These are phyloP conservation scores for Kandelia obovata DNA, from an alignment of 345 rosid genomes.

Conservation along the genomic window DNA sequence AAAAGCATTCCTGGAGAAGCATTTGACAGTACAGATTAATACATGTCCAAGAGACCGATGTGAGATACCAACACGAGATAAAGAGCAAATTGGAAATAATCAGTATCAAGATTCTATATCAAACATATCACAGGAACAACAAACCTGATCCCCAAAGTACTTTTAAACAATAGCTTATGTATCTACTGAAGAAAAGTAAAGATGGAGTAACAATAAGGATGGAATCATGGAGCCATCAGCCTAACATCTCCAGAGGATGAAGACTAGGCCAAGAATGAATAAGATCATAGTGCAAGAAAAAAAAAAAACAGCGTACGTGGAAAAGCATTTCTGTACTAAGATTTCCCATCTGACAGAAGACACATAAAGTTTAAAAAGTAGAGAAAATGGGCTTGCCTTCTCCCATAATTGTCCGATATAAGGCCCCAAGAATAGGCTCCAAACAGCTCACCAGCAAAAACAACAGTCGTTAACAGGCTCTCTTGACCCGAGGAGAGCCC, in stretches of 20 bases:
- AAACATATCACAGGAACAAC: no score
- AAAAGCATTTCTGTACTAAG: background rate
- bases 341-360: background rate
- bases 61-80: background rate
- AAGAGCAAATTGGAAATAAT: no score
- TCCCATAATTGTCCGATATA: slow-evolving; percentile 39
- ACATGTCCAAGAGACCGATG: background rate
- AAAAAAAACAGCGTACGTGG: background rate
- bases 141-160: no score
- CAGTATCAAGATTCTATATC: no score
- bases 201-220: no score
- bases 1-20: slow-evolving; percentile 19
- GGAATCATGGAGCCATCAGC: no score
- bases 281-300: background rate
- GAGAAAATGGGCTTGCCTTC: slow-evolving; percentile 28
- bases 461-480: slow-evolving; percentile 35
- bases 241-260: no score
- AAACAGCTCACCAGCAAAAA: slow-evolving; percentile 45
- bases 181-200: no score
- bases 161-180: no score
- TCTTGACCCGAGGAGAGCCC: slow-evolving; percentile 36
- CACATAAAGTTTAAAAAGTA: background rate
- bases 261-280: no score
- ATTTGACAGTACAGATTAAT: background rate
- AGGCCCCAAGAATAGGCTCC: slow-evolving; percentile 55